These are phyloP conservation scores for Penicillium hordei DNA, from an alignment of 2,329 filamentous ascomycete genomes.

Conservation along the genomic window DNA sequence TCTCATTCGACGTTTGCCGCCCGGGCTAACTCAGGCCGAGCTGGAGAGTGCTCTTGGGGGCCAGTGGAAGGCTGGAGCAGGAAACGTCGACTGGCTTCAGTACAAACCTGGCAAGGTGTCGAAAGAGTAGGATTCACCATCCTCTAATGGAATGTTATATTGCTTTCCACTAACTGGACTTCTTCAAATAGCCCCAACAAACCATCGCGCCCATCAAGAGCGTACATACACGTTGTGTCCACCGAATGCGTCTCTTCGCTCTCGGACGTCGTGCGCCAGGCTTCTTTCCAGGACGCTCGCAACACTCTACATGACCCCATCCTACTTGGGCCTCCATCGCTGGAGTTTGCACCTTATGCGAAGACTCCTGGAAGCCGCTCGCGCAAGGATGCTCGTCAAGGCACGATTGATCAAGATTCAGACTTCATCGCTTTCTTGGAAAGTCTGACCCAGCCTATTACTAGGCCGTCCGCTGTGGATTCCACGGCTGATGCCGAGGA, in stretches of 20 bases:
- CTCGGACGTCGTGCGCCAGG: constrained; percentile 66
- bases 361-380: constrained; percentile 74
- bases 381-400: constrained; percentile 79
- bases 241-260: constrained; percentile 67
- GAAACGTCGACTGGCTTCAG: constrained; percentile 80
- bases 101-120: constrained; percentile 76
- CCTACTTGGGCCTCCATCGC: constrained; percentile 72
- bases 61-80: constrained; percentile 77
- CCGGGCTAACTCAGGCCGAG: constrained; percentile 77
- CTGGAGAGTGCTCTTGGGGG: constrained; percentile 70
- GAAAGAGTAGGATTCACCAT: constrained; percentile 63
- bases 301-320: constrained; percentile 70
- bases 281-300: constrained; percentile 77
- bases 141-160: background rate
- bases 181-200: constrained; percentile 67
- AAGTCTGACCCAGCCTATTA: constrained; percentile 72
- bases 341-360: constrained; percentile 82
- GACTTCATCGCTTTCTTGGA: constrained; percentile 95
- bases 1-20: constrained; percentile 78
- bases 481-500: constrained; percentile 48
- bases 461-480: constrained; percentile 56
- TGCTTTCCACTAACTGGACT: background rate
- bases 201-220: constrained; percentile 74
- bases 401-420: constrained; percentile 92
- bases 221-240: constrained; percentile 78